Conservation (phyloP, 306 rosid genomes). For the Albizia julibrissin region DNA sequence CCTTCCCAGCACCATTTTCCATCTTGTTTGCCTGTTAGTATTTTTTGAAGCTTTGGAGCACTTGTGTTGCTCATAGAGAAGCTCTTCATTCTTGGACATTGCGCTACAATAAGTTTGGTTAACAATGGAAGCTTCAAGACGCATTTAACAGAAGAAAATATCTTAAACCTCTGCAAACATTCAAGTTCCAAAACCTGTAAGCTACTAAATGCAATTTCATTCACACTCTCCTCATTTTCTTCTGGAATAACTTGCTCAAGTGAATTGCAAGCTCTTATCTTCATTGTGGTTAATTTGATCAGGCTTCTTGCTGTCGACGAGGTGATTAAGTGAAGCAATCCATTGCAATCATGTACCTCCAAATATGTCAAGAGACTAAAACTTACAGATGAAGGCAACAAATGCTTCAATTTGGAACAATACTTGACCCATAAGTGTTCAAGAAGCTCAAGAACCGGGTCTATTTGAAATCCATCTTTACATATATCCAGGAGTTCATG, state of each 20-base stretch:
- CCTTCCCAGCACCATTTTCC: too few relatives aligned
- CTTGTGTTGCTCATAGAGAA: not conserved
- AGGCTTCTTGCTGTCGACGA: not conserved
- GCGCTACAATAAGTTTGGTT: too few relatives aligned
- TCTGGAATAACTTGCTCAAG: too few relatives aligned
- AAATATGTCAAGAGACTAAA: not conserved
- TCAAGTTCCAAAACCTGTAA: too few relatives aligned
- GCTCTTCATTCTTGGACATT: not conserved
- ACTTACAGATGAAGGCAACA: not conserved
- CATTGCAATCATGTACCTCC: not conserved
- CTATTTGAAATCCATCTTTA: not conserved
- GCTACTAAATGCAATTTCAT: too few relatives aligned
- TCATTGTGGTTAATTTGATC: not conserved
- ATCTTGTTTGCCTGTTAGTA: not conserved
- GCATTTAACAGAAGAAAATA: too few relatives aligned
- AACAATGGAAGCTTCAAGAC: too few relatives aligned
- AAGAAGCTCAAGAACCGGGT: not conserved
- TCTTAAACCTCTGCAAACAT: too few relatives aligned
- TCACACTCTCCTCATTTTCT: too few relatives aligned
- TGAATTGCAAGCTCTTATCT: not conserved
- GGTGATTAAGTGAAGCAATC: not conserved
- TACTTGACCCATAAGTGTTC: accelerated
- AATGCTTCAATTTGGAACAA: not conserved
- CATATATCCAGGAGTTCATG: not conserved
- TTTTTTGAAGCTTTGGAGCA: not conserved